Evolutionary conservation across 2,329 filamentous ascomycete species (phyloP).

Genomic region (Colletotrichum chrysophilum): DNA sequence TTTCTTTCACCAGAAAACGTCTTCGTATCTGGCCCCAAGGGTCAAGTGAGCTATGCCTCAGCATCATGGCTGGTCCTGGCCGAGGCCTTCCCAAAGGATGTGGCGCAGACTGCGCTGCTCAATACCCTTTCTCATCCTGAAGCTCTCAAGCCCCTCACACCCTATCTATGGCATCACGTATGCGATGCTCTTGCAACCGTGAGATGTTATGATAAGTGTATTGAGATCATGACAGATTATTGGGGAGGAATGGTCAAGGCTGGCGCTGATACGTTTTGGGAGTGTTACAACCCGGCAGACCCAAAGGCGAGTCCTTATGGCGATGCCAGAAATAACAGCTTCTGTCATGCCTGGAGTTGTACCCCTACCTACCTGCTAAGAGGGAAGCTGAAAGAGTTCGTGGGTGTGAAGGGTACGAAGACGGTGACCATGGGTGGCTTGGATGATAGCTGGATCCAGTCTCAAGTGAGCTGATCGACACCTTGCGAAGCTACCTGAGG

Average conservation of each 20-base stretch:
- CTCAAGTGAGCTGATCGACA: not conserved
- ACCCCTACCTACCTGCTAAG: constrained; percentile 33
- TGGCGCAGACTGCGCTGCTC: constrained; percentile 25
- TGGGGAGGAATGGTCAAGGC: constrained; percentile 37
- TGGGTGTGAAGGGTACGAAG: not conserved
- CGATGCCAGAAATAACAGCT: constrained; percentile 35
- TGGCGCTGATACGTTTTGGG: constrained; percentile 38
- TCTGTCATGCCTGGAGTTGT: constrained; percentile 38
- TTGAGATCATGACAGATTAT: constrained; percentile 33
- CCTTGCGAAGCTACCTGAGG: not conserved
- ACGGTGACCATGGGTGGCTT: not conserved
- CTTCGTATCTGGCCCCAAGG: constrained; percentile 30
- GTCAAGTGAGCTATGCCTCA: constrained; percentile 33
- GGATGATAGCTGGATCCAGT: constrained; percentile 4
- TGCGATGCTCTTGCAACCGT: constrained; percentile 31
- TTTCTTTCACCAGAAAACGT: constrained; percentile 26
- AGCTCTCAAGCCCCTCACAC: constrained; percentile 33
- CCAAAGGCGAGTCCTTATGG: constrained; percentile 33
- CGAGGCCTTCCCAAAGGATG: constrained; percentile 24
- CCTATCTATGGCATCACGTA: constrained; percentile 35
- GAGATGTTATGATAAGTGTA: constrained; percentile 28
- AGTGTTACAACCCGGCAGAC: constrained; percentile 32
- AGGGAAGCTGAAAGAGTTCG: constrained; percentile 8
- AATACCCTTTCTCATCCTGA: constrained; percentile 27
- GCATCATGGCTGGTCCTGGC: constrained; percentile 36